These are phyloP conservation scores for Stygiomarasmius scandens DNA, from an alignment of 1,284 basidiomycete genomes.

Conservation along the genomic window DNA sequence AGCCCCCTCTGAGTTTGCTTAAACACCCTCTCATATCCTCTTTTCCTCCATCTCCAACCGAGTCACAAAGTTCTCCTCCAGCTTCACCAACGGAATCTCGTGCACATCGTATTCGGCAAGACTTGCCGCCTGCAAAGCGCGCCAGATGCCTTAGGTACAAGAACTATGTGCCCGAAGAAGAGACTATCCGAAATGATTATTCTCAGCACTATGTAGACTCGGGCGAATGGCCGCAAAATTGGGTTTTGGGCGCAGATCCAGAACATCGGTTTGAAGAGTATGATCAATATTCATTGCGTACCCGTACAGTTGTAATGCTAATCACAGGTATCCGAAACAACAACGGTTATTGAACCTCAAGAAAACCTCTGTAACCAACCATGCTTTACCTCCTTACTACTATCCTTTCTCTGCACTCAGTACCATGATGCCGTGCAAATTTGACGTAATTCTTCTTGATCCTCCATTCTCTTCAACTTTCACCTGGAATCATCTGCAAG, in stretches of 20 bases:
- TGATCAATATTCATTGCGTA: conserved; percentile 5
- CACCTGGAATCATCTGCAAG: conserved; percentile 82
- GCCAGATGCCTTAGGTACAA: conserved; percentile 66
- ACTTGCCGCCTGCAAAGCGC: conserved; percentile 70
- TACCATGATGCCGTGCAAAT: conserved; percentile 68
- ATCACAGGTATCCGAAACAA: conserved; percentile 85
- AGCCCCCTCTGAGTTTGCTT: conserved; percentile 25
- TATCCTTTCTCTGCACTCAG: conserved; percentile 63
- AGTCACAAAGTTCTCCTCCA: conserved; percentile 41
- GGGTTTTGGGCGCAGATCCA: conserved; percentile 84
- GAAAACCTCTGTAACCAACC: conserved; percentile 64
- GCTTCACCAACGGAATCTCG: conserved; percentile 45
- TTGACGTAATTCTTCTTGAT: conserved; percentile 93
- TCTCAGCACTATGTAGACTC: conserved; percentile 88
- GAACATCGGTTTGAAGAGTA: conserved; percentile 92
- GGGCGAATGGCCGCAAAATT: conserved; percentile 90
- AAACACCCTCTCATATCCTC: conserved; percentile 50
- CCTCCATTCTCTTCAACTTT: conserved; percentile 85
- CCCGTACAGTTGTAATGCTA: conserved; percentile 3
- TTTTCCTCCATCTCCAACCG: conserved; percentile 43
- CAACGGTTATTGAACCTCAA: conserved; percentile 81
- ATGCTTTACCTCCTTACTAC: conserved; percentile 68
- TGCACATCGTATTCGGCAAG: conserved; percentile 46
- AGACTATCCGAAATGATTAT: conserved; percentile 95
- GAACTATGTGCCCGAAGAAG: conserved; percentile 88